Percentiles rank a stretch among this genome's conserved stretches.
Evolutionary conservation across 1,139 yeast species (phyloP).

Genomic region (Kazachstania sp.): DNA sequence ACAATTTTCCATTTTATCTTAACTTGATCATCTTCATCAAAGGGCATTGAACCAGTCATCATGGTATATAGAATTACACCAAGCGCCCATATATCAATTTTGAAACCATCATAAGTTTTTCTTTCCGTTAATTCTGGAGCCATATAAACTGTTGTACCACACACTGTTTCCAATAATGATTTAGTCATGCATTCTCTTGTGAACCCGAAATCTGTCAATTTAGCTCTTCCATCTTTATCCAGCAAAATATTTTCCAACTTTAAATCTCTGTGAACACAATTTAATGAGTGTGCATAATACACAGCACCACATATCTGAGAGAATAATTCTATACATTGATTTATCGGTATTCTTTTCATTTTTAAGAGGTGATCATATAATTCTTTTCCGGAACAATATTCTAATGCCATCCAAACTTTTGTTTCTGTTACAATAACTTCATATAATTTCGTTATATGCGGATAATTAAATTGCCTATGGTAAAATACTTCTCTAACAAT

Average conservation of each 20-base stretch:
- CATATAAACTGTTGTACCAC: constrained; percentile 95
- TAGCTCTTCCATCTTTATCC: constrained; percentile 61
- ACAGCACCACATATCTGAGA: constrained; percentile 78
- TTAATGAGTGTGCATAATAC: constrained; percentile 70
- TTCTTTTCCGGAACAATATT: constrained; percentile 87
- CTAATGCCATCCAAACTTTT: constrained; percentile 78
- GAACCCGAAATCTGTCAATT: constrained; percentile 88
- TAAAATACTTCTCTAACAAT: constrained; percentile 89
- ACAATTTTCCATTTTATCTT: constrained; percentile 55
- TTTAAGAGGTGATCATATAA: constrained; percentile 63
- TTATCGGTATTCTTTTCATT: constrained; percentile 43
- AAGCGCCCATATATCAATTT: constrained; percentile 84
- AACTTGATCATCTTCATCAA: constrained; percentile 68
- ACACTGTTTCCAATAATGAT: constrained; percentile 65
- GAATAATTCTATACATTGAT: constrained; percentile 54
- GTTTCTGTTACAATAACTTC: constrained; percentile 79
- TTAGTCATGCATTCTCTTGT: constrained; percentile 65
- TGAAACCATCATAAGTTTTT: constrained; percentile 69
- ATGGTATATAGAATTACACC: constrained; percentile 91
- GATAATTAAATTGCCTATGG: constrained; percentile 75
- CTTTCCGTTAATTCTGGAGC: constrained; percentile 77
- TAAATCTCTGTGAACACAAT: constrained; percentile 83
- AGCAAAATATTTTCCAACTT: constrained; percentile 78
- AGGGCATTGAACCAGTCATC: constrained; percentile 84
- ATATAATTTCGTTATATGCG: constrained; percentile 74